Conservation (phyloP, 2,329 filamentous ascomycete species). For the Diaporthe sp. region DNA sequence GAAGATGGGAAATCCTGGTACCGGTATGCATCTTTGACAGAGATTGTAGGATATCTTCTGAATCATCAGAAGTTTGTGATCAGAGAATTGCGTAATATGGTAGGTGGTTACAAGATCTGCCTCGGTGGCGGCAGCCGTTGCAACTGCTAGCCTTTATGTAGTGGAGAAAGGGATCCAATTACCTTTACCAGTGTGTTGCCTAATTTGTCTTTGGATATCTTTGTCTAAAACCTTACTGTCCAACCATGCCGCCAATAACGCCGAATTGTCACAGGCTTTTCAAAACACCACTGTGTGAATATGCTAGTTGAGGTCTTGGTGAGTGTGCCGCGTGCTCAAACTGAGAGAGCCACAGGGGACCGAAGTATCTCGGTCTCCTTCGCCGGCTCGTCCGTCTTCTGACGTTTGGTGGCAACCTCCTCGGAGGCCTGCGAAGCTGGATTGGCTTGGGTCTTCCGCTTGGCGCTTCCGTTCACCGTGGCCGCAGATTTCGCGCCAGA, state of each 20-base stretch:
- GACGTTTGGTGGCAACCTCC: constrained; percentile 21
- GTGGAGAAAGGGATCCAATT: neutral
- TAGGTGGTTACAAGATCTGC: no score
- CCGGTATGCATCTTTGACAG: neutral
- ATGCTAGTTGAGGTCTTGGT: neutral
- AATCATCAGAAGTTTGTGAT: neutral
- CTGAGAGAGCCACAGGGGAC: constrained; percentile 31
- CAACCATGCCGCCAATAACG: constrained; percentile 26
- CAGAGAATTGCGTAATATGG: neutral
- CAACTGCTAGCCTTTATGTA: neutral
- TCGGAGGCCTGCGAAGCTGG: neutral
- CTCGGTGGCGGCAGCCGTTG: neutral
- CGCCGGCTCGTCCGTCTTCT: neutral
- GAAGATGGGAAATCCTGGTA: neutral
- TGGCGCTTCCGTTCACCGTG: neutral
- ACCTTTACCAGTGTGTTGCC: neutral
- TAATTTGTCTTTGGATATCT: constrained; percentile 26
- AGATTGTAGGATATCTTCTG: neutral
- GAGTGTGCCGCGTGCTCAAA: neutral
- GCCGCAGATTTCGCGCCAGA: constrained; percentile 41
- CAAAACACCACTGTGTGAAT: neutral
- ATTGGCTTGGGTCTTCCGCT: constrained; percentile 19
- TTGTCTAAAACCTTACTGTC: constrained; percentile 30
- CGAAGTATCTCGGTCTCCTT: neutral
- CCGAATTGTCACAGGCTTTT: neutral